Evolutionary conservation across 345 rosid species (phyloP), one percentile per base, ranked within the genome.

Genomic region (Erysimum cheiranthoides): DNA sequence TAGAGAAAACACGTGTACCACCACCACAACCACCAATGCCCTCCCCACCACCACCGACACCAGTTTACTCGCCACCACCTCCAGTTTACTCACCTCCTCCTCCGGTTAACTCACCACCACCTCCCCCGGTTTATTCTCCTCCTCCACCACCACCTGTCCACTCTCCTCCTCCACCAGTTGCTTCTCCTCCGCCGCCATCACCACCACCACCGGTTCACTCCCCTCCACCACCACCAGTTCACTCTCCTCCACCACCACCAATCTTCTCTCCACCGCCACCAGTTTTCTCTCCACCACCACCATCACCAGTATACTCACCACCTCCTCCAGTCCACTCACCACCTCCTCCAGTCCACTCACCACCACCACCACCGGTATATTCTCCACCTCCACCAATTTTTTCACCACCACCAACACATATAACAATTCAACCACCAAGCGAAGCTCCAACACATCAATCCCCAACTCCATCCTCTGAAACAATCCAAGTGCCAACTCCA

Each of bases 171-270:
- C 76, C 81, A 9, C 80, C 82, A 11, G 34, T 70, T 35, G 76
- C 76, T 32, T 21, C 25, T 13, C 59, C 63, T 1, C 57, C 76
- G 9, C 57, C 65, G 4, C 71, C 71, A 3, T 66, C 73, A 38
- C 73, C 71, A 64, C 70, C 77, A 66, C n/a, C 79, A 60, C 74
- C 69, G 3, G 21, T 61, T 1, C 43, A 59, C 53, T 60, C 64
- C 14, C 81, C 74, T 18, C 81, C 75, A 6, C 82, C 77, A 6
- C 17, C 83, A 42, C 75, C 80, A 0, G 62, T 67, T 4, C 18
- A 57, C 11, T 66, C 78, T 4, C 78, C 78, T 4, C 78, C 78
- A 4, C 79, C 77, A 30, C 78, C 78, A 32, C 77, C 70, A 40
- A 12, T 40, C 8, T 45, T 34, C 49, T 74, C 71, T 32, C 50